phyloP scores from a whole-genome alignment of 208 protist genomes.

The Novymonas esmeraldas region DNA sequence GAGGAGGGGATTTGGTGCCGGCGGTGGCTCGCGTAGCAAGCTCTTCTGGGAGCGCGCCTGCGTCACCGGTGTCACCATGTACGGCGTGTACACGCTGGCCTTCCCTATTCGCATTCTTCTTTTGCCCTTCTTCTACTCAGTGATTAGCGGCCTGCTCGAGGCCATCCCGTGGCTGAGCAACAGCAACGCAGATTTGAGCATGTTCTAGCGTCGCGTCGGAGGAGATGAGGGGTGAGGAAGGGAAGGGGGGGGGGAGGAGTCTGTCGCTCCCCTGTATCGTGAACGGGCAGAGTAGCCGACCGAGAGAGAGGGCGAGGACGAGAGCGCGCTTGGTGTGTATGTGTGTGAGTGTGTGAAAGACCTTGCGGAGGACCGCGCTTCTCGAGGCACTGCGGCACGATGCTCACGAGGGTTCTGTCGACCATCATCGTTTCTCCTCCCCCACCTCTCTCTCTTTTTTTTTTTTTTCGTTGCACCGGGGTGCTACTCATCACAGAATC shows the following conservation, averaged over 20 bases:
- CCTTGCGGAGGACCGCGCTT: too few species aligned
- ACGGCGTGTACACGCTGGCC: slow-evolving; percentile 71
- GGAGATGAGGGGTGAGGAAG: too few species aligned
- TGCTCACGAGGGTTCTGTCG: neutral
- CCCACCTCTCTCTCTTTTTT: neutral
- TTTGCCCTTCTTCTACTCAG: slow-evolving; percentile 69
- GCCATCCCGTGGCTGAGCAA: slow-evolving; percentile 78
- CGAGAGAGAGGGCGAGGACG: too few species aligned
- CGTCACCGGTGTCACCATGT: slow-evolving; percentile 49
- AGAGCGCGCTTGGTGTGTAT: too few species aligned
- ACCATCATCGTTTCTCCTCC: neutral
- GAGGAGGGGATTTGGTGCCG: slow-evolving; percentile 38
- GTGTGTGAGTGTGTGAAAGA: too few species aligned
- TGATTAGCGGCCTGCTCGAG: slow-evolving; percentile 63
- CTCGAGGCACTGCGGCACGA: too few species aligned
- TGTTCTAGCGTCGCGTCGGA: slow-evolving; percentile 20
- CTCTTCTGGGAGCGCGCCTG: slow-evolving; percentile 81
- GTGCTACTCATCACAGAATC: slow-evolving; percentile 7
- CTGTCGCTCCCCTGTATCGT: too few species aligned
- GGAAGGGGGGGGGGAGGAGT: too few species aligned
- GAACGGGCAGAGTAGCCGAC: too few species aligned
- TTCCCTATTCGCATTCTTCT: slow-evolving; percentile 84
- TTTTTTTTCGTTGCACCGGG: neutral
- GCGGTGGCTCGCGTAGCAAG: slow-evolving; percentile 40
- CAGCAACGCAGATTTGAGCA: slow-evolving; percentile 29